phyloP scores from a whole-genome alignment of 352 stramenopile genomes.

The Globisporangium splendens region DNA sequence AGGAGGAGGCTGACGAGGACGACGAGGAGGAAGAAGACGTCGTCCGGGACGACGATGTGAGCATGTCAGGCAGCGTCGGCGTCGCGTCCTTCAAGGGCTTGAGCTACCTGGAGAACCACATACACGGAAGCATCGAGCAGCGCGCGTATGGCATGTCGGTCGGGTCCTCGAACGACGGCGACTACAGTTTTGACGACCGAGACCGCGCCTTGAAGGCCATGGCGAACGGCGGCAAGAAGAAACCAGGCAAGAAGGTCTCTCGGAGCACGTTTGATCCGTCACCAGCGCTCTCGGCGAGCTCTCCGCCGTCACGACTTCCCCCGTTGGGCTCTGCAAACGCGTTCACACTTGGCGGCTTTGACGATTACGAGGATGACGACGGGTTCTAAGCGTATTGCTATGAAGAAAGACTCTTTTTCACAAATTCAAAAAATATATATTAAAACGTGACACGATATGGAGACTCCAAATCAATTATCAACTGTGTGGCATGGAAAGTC shows the following conservation, averaged over 20 bases:
- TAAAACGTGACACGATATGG: constrained; percentile 1
- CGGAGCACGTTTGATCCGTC: constrained; percentile 61
- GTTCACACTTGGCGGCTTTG: constrained; percentile 61
- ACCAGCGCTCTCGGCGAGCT: constrained; percentile 63
- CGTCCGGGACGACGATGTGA: constrained; percentile 34
- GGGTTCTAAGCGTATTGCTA: constrained; percentile 23
- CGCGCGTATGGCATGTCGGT: constrained; percentile 56
- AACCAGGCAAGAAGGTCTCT: constrained; percentile 18
- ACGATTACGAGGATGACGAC: constrained; percentile 54
- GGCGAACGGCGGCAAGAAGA: constrained; percentile 7
- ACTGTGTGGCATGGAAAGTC: neutral
- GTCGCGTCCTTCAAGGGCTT: constrained; percentile 37
- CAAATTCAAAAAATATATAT: constrained; percentile 3
- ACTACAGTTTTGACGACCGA: constrained; percentile 38
- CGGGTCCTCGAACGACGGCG: constrained; percentile 47
- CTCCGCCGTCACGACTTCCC: constrained; percentile 59
- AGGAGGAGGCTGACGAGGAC: constrained; percentile 31
- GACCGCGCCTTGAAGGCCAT: constrained; percentile 13
- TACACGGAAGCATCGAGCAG: constrained; percentile 4
- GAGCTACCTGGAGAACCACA: constrained; percentile 53
- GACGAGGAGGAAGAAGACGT: constrained; percentile 40
- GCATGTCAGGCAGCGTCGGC: constrained; percentile 50
- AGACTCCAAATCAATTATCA: neutral
- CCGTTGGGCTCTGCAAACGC: constrained; percentile 43
- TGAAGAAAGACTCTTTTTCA: neutral